Evolutionary conservation across 805 yeast species (phyloP), one percentile per base, ranked within the genome.

Genomic region (Blastobotrys chiropterorum): DNA sequence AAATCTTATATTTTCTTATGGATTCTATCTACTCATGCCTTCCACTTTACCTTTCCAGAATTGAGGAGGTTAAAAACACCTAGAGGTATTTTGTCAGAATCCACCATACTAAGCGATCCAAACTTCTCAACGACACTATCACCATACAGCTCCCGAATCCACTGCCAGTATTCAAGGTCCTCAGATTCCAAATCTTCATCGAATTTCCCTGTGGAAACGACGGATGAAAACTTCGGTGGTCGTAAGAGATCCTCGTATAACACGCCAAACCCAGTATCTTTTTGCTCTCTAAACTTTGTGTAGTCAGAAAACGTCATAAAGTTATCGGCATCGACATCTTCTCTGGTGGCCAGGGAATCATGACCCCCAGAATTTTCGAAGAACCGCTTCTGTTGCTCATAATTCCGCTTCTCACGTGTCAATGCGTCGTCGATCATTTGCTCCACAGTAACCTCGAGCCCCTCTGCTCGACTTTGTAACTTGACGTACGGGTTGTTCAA

Each of bases 81-180:
- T 11, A 44, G 8, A 7, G 47, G 47, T 7, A 44, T 14, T 3
- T 31, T 11, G 21, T 16, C 21, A 2, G 16, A 16, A 14, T 44
- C 47, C 2, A 44, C 38, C 39, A 19, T 22, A 5, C 16, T 14
- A 2, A 44, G 39, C 19, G 20, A 11, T 3, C 47, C 47, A 44
- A 21, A 44, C 39, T 20, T 30, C 21, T 26, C 30, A 16, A 44
- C 39, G n/a, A 44, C 19, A 6, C 16, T 38, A 3, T n/a, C 17
- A 5, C 34, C 38, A 30, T 44, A 44, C 19, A 44, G 26, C 17
- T 44, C 38, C n/a, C 11, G 38, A 6, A 44, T 26, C 47, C 47
- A 44, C 7, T n/a, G 3, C 38, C 31, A 21, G 19, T 44, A 44
- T 11, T 26, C 34, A 6, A 5, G 34, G 34, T 26, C 34, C 34